A percentile compares a stretch with the other conserved stretches of the same genome.
Conservation (phyloP, 2,329 filamentous ascomycete species). For the Rhynchosporium secalis region DNA sequence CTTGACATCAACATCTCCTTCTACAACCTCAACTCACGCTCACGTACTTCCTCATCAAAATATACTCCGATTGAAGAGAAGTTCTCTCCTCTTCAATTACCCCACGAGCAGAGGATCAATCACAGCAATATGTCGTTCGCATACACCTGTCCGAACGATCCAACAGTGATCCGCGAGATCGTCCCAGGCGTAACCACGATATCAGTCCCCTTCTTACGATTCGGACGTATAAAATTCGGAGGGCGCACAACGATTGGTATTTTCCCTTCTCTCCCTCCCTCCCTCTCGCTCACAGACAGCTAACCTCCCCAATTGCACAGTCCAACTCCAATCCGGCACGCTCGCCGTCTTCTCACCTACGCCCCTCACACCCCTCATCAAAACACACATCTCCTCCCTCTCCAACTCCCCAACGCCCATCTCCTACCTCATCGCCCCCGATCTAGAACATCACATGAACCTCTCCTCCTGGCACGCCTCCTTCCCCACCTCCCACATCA, state of each 20-base stretch:
- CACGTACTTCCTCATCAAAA: too few species aligned
- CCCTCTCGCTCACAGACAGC: not conserved
- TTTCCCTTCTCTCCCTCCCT: constrained; percentile 26
- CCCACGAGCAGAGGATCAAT: not conserved
- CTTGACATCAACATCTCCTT: not conserved
- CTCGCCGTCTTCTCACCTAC: constrained; percentile 93
- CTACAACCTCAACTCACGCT: not conserved
- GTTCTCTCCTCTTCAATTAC: not conserved
- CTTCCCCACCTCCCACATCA: constrained; percentile 75
- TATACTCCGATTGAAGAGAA: too few species aligned
- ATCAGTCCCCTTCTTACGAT: constrained; percentile 81
- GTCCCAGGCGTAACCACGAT: constrained; percentile 77
- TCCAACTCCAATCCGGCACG: constrained; percentile 73
- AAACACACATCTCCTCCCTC: constrained; percentile 61
- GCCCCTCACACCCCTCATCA: constrained; percentile 74
- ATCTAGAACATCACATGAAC: constrained; percentile 95
- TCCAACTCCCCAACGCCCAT: constrained; percentile 58
- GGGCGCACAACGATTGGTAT: constrained; percentile 82
- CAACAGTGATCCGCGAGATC: constrained; percentile 88
- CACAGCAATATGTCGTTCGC: constrained; percentile 64
- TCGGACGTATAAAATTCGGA: constrained; percentile 78
- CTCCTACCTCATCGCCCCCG: constrained; percentile 81
- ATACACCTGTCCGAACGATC: constrained; percentile 67
- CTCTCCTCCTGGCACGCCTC: constrained; percentile 79
- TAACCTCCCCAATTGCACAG: constrained; percentile 44